phyloP scores from a whole-genome alignment of 2,329 filamentous ascomycete species.

The Aspergillus ruber region DNA sequence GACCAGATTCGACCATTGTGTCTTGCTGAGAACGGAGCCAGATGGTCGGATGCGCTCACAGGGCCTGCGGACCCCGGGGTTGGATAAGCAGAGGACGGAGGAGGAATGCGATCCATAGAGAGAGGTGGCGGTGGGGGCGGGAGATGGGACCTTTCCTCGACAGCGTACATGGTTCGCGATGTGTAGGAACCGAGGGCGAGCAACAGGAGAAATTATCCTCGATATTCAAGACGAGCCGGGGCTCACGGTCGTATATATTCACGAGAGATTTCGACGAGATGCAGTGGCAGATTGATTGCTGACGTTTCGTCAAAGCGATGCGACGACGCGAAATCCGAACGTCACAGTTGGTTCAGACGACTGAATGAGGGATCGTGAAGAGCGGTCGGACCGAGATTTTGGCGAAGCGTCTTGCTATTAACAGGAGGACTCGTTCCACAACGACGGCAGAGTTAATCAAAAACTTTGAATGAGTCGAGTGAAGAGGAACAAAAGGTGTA shows the following conservation, averaged over 20 bases:
- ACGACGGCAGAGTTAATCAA: no score
- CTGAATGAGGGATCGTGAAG: slow-evolving; percentile 6
- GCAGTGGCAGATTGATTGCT: slow-evolving; percentile 10
- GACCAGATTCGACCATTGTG: slow-evolving; percentile 47
- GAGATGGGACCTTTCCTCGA: slow-evolving; percentile 32
- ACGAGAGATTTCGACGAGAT: slow-evolving; percentile 2
- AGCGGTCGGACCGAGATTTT: slow-evolving; percentile 7
- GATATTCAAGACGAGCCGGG: slow-evolving; percentile 1
- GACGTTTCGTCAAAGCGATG: slow-evolving; percentile 4
- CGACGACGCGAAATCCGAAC: slow-evolving; percentile 18
- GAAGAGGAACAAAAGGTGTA: background rate
- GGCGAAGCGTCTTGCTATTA: background rate
- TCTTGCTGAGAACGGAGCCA: slow-evolving; percentile 35
- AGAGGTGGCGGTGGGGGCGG: slow-evolving; percentile 28
- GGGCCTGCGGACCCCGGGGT: slow-evolving; percentile 27
- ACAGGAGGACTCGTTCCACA: no score
- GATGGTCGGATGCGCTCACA: slow-evolving; percentile 26
- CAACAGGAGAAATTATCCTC: slow-evolving; percentile 6
- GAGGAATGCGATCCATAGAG: slow-evolving; percentile 36
- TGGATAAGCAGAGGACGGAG: slow-evolving; percentile 29
- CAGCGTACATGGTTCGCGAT: slow-evolving; percentile 31
- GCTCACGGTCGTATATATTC: background rate
- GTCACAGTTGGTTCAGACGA: slow-evolving; percentile 18
- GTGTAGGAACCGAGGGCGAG: slow-evolving; percentile 18
- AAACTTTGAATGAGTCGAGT: no score